Base-by-base conservation (phyloP, 75 land plant genomes). In the Azolla pinnata region DNA sequence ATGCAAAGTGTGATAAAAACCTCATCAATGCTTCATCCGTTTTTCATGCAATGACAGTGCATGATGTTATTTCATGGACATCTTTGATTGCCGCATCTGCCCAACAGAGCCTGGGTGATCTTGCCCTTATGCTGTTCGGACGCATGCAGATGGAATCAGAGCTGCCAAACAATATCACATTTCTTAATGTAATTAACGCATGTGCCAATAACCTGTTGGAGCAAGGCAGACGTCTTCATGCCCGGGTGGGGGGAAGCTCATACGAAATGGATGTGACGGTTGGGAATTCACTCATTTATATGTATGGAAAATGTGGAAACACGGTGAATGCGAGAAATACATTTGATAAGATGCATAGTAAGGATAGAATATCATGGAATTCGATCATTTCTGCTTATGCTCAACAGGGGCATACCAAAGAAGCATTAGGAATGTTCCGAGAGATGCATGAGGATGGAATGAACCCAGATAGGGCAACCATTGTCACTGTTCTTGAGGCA, bases 231-330 rank as follows among this genome's bases (percentile, higher is more conserved):
- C 26, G 29, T 14, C 50, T 56, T 14, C 67, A 65, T 44, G 31
- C 26, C 14, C 33, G 27, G 19, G 19, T 44, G 9, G 20, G 1
- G 10, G 24, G 29, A 2, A 52, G 5, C 14, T 26, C 29, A 7
- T 3, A 2, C 21, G 27, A 44, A 18, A 19, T 7, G 21, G 48
- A 70, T 34, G 19, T 66, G 24, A 61, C 51, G 31, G 57, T 78
- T 19, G 61, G 55, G 18, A 71, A 64, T 4, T 44, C 76, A 3
- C 45, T 78, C 26, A 61, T 73, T 25, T 38, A 51, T 30, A 72
- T 78, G 76, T 78, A 78, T 52, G 33, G 64, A 24, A 69, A 66
- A 31, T 70, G 70, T 55, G 70, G 70, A 34, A 54, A 44, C 0
- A 17, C 26, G 2, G 59, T 46, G 19, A 44, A 0, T 56, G 75